phyloP scores from a whole-genome alignment of 1,284 basidiomycete genomes.

The Fomitopsis schrenkii region DNA sequence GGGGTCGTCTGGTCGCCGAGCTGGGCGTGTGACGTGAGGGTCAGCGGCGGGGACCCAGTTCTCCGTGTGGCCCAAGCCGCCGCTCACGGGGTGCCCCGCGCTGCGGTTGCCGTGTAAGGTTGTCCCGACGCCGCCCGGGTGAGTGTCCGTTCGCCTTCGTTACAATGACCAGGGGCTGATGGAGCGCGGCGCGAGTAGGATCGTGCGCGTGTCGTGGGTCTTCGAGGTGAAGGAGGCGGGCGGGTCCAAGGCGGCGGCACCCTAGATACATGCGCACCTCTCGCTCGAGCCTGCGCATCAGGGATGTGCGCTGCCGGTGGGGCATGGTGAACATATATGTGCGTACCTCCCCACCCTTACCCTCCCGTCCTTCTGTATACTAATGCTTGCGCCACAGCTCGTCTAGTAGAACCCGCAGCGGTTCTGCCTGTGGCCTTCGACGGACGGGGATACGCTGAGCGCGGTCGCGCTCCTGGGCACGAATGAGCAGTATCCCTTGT shows the following conservation, averaged over 20 bases:
- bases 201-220: not conserved
- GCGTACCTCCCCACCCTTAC: conserved; percentile 32
- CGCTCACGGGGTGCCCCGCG: not conserved
- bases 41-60: not conserved
- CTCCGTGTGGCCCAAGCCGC: not conserved
- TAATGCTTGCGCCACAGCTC: not conserved
- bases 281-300: not conserved
- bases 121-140: not conserved
- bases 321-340: not conserved
- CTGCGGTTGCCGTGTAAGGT: not conserved
- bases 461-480: not conserved
- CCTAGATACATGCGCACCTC: not conserved
- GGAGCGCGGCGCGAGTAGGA: not conserved
- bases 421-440: not conserved
- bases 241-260: not conserved
- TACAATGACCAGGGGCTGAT: not conserved
- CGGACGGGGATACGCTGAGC: not conserved
- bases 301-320: not conserved
- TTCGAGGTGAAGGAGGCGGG: not conserved
- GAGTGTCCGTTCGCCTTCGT: not conserved
- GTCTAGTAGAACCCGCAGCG: not conserved
- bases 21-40: not conserved
- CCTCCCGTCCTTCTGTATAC: not conserved
- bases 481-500: not conserved
- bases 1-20: no score